Base-by-base conservation (phyloP, 108 stramenopile genomes). In the Discostella stelligeroides region DNA sequence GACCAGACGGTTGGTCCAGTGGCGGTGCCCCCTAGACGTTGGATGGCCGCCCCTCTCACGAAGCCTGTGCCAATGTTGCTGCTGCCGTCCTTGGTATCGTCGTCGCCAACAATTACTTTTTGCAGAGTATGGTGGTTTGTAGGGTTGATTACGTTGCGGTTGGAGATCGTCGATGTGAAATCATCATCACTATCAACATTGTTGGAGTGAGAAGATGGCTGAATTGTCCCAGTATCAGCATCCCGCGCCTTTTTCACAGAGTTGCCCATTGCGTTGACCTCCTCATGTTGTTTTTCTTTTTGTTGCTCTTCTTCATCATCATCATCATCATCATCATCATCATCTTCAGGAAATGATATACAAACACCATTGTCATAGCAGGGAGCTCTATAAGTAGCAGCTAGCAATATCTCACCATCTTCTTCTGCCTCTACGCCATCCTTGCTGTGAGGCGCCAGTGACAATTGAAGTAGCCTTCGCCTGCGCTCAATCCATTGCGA, bases 1-100 rank as follows among this genome's bases (percentile, higher is more conserved):
- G 85, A 86, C 94, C 94, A 95, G 7, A 95, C 94, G 0, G 94
- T 95, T 8, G 94, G 91, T 14, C 81, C 86, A 23, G 87, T 69
- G 25, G 21, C 67, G 40, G 48, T 62, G 48, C 65, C 49, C 0
- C 91, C 91, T 9, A 92, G 76, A 28, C 91, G 68, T 23, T 55
- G 62, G 5, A 64, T 92, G 11, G 91, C 88, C 43, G 86, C 83
- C 17, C 90, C 90, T n/a, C 65, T 47, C 23, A 13, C 40, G n/a
- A n/a, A n/a, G n/a, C n/a, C n/a, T n/a, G n/a, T n/a, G 27, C 55
- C 38, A 60, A n/a, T 41, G 34, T 6, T 23, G 1, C 21, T 25
- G 3, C 53, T 25, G 0, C 0, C 48, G 1, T 7, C 48, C 0
- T 17, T 23, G n/a, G n/a, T 17, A 17, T 17, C n/a, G 0, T 7